Conservation (phyloP, 2,329 filamentous ascomycete species). For the Onygenales sp. region DNA sequence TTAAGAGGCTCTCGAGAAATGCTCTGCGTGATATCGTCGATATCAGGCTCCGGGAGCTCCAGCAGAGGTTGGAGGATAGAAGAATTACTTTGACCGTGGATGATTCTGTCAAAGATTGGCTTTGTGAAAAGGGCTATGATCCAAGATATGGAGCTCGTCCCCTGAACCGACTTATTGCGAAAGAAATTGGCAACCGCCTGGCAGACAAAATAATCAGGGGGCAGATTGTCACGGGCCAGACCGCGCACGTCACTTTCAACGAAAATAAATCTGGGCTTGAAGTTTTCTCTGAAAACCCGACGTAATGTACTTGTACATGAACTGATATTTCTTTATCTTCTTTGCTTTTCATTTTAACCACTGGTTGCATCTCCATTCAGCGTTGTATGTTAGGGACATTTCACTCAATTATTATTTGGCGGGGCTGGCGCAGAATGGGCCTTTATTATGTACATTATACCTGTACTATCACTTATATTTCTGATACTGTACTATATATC, state of each 20-base stretch:
- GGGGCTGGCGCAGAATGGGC: background rate
- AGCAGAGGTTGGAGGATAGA: conserved; percentile 71
- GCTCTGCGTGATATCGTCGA: conserved; percentile 89
- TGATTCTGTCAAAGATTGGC: conserved; percentile 68
- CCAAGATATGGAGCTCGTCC: conserved; percentile 85
- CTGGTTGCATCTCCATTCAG: background rate
- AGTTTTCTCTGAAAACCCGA: conserved; percentile 27
- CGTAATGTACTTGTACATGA: background rate
- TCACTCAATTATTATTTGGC: background rate
- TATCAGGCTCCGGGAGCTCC: conserved; percentile 77
- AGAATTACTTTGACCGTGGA: conserved; percentile 68
- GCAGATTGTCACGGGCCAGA: conserved; percentile 65
- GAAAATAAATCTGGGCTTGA: conserved; percentile 51
- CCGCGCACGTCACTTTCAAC: conserved; percentile 59
- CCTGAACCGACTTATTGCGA: conserved; percentile 81
- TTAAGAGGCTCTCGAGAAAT: conserved; percentile 69
- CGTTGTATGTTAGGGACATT: background rate
- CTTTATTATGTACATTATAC: background rate
- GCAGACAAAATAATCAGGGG: conserved; percentile 90
- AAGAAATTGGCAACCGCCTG: conserved; percentile 77
- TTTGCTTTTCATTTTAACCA: background rate
- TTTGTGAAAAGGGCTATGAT: conserved; percentile 83
- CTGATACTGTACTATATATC: background rate
- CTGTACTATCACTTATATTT: background rate
- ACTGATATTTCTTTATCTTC: background rate